A percentile compares a stretch with the other conserved stretches of the same genome.
These are phyloP conservation scores for Coniferiporia weirii DNA, from an alignment of 1,284 basidiomycete species.

Conservation along the genomic window DNA sequence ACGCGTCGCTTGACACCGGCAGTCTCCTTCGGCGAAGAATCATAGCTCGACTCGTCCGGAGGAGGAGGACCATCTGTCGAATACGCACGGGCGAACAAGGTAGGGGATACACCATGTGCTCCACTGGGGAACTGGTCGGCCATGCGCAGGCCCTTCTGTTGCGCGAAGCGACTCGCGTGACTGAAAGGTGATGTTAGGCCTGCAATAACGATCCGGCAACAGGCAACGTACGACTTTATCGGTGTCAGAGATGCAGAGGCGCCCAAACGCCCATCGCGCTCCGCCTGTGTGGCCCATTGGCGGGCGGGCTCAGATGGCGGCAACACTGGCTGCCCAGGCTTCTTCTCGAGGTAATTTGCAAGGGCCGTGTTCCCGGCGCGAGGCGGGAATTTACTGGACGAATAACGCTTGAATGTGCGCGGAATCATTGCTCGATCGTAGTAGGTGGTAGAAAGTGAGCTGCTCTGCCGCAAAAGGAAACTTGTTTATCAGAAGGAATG, in stretches of 20 bases:
- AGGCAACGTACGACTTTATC: neutral
- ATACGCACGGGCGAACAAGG: neutral
- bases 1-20: constrained; percentile 12
- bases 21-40: constrained; percentile 10
- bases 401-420: constrained; percentile 11
- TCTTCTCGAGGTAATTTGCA: neutral
- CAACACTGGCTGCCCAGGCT: neutral
- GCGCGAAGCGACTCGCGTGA: neutral
- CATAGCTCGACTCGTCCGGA: neutral
- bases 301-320: neutral
- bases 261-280: neutral
- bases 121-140: neutral
- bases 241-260: neutral
- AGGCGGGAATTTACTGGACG: constrained; percentile 1
- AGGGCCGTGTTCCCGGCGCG: neutral
- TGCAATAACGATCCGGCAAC: neutral
- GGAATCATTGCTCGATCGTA: constrained; percentile 4
- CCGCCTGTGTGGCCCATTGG: neutral
- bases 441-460: neutral
- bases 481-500: neutral
- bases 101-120: neutral
- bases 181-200: neutral
- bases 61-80: neutral
- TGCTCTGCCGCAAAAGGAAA: neutral
- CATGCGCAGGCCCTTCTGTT: neutral